Base-by-base conservation (phyloP, 192 early-diverging fungal species). In the Polychytrium aggregatum region DNA sequence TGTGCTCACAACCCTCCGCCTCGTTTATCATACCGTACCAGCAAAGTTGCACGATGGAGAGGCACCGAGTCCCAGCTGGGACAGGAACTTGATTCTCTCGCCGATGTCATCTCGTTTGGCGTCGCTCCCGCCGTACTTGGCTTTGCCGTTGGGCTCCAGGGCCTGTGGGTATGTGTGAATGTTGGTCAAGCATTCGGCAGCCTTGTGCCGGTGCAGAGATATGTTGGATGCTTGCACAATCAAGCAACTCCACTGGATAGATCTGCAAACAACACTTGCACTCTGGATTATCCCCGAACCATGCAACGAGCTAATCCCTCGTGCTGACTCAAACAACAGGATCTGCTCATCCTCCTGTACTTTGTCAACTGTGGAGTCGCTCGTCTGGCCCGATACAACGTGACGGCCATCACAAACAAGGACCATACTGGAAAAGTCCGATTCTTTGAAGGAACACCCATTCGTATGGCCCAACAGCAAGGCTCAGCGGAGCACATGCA, bases 371-470 rank as follows among this genome's bases (percentile, higher is more conserved):
- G 59, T 34, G 65, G 65, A 13, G 52, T 67, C 2, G 81, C 90
- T 21, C 77, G 90, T 24, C 63, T 93, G 33, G 90, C 88, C 0
- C 65, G 88, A 13, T 94, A 80, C 68, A 94, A 94, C 56, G 85
- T 86, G n/a, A 90, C 88, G 0, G 81, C 89, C 7, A 69, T 81
- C 20, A 36, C 82, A 47, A 81, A 84, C 16, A 84, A 81, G 28
- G 88, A 89, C 39, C 41, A 36, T n/a, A 68, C 66, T 9, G 88
- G 88, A 31, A 91, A 92, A 49, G 71, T 88, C 31, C 50, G 61
- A 26, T 85, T 85, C 53, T 93, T 90, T 65, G 86, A 94, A 58
- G 90, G 90, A 26, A 87, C 87, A 7, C 90, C 90, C 5, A 92
- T 94, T 39, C 90, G 88, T 1, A 85, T n/a, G n/a, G n/a, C n/a